These are phyloP conservation scores for Spathaspora gorwiae DNA, from an alignment of 805 yeast genomes.

Conservation along the genomic window DNA sequence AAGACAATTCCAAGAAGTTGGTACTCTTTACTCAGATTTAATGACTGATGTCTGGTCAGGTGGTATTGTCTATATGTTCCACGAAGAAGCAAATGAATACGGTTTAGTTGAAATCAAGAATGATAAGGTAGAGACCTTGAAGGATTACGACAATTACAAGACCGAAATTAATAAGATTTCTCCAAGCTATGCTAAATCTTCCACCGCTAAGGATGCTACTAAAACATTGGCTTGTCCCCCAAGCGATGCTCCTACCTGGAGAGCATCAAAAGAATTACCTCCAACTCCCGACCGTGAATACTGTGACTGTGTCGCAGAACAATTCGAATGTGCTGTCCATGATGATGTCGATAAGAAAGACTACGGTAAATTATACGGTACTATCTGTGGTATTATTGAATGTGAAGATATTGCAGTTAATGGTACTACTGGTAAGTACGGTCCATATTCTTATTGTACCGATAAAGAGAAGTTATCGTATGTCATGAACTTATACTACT, in stretches of 20 bases:
- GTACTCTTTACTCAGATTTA: conserved; percentile 55
- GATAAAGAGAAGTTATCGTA: conserved; percentile 62
- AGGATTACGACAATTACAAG: conserved; percentile 48
- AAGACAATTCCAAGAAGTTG: conserved; percentile 72
- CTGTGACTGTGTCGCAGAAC: conserved; percentile 58
- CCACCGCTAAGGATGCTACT: conserved; percentile 34
- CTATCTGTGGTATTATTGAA: conserved; percentile 53
- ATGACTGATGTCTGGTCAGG: conserved; percentile 94
- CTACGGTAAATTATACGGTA: conserved; percentile 54
- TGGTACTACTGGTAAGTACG: conserved; percentile 65
- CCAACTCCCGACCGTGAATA: conserved; percentile 68
- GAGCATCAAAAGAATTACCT: conserved; percentile 64
- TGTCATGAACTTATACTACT: conserved; percentile 60
- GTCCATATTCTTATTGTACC: conserved; percentile 70
- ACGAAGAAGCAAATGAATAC: conserved; percentile 76
- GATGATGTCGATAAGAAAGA: conserved; percentile 51
- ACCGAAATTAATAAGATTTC: conserved; percentile 31
- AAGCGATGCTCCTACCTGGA: conserved; percentile 46
- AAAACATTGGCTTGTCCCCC: conserved; percentile 73
- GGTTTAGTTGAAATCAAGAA: conserved; percentile 61
- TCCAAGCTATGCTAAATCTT: conserved; percentile 34
- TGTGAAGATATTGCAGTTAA: conserved; percentile 61
- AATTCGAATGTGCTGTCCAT: conserved; percentile 58
- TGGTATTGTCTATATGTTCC: conserved; percentile 90
- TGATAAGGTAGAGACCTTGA: conserved; percentile 52